A percentile compares a stretch with the other conserved stretches of the same genome.
Conservation (phyloP, 208 protist genomes). For the Crithidia bombi region DNA sequence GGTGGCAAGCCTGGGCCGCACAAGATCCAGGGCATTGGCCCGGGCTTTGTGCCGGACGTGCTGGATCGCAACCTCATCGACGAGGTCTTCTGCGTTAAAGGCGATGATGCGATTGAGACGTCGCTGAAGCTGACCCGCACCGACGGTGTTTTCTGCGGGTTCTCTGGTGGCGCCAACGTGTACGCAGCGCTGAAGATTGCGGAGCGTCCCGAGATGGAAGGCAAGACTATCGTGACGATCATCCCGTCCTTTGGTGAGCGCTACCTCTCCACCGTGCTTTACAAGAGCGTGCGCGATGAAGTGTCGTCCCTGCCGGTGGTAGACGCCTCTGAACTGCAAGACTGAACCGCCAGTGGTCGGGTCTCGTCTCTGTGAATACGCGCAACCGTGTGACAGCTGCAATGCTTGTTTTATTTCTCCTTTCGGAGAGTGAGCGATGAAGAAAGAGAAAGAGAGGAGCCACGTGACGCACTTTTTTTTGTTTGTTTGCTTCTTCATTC, state of each 20-base stretch:
- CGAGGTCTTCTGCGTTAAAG: conserved; percentile 74
- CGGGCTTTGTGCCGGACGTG: conserved; percentile 87
- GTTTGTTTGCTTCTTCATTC: no score
- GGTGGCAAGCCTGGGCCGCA: conserved; percentile 83
- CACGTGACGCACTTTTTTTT: no score
- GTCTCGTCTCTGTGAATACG: conserved; percentile 16
- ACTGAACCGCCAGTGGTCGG: conserved; percentile 33
- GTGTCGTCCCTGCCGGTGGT: conserved; percentile 71
- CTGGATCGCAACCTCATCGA: conserved; percentile 69
- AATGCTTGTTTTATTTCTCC: background rate
- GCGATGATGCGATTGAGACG: conserved; percentile 72
- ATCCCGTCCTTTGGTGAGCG: conserved; percentile 92
- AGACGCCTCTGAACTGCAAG: conserved; percentile 64
- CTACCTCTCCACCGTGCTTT: conserved; percentile 88
- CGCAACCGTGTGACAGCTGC: background rate
- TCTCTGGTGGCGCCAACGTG: conserved; percentile 86
- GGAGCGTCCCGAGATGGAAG: conserved; percentile 81
- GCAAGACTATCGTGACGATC: conserved; percentile 89
- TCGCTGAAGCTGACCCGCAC: conserved; percentile 71
- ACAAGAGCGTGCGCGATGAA: conserved; percentile 72
- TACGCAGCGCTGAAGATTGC: conserved; percentile 83
- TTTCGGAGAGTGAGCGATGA: no score
- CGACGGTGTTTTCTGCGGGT: conserved; percentile 88
- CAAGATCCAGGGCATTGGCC: conserved; percentile 92
- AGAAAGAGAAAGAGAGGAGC: background rate